A percentile compares a stretch with the other conserved stretches of the same genome.
phyloP scores from a whole-genome alignment of 2,329 filamentous ascomycete species.

The Albifimbria verrucaria region DNA sequence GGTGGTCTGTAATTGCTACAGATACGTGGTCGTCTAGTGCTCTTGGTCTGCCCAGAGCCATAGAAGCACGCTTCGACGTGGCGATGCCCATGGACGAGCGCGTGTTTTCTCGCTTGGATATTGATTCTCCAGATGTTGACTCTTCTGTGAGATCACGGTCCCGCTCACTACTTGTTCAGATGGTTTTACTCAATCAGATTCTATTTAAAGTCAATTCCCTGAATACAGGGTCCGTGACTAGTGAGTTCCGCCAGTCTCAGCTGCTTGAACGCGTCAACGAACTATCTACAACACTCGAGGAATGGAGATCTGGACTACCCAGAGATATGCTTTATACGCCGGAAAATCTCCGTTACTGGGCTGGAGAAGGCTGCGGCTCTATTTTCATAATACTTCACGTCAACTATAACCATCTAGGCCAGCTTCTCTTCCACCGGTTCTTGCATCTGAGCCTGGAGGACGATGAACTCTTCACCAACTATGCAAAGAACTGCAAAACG shows the following conservation, averaged over 20 bases:
- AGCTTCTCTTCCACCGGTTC: constrained; percentile 46
- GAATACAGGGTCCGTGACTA: constrained; percentile 6
- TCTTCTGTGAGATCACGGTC: neutral
- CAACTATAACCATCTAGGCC: constrained; percentile 43
- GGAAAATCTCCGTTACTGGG: constrained; percentile 33
- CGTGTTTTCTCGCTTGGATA: neutral
- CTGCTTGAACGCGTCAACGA: constrained; percentile 22
- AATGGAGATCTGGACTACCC: constrained; percentile 30
- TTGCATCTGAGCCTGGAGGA: constrained; percentile 25
- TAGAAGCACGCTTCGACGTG: constrained; percentile 12
- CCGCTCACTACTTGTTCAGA: constrained; percentile 9
- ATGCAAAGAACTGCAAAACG: constrained; percentile 35
- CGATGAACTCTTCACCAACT: constrained; percentile 17
- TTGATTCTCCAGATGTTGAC: neutral
- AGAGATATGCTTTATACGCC: constrained; percentile 31
- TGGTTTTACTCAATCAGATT: constrained; percentile 26
- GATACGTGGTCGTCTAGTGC: constrained; percentile 18
- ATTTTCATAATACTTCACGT: constrained; percentile 42
- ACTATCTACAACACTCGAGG: constrained; percentile 18
- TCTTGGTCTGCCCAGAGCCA: constrained; percentile 13
- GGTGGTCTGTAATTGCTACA: constrained; percentile 17
- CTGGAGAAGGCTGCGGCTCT: constrained; percentile 35
- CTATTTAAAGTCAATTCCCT: constrained; percentile 35
- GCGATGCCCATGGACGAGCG: constrained; percentile 33
- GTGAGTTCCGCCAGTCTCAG: constrained; percentile 20